These are phyloP conservation scores for Cairneyella variabilis DNA, from an alignment of 495 filamentous ascomycete species.

Conservation along the genomic window DNA sequence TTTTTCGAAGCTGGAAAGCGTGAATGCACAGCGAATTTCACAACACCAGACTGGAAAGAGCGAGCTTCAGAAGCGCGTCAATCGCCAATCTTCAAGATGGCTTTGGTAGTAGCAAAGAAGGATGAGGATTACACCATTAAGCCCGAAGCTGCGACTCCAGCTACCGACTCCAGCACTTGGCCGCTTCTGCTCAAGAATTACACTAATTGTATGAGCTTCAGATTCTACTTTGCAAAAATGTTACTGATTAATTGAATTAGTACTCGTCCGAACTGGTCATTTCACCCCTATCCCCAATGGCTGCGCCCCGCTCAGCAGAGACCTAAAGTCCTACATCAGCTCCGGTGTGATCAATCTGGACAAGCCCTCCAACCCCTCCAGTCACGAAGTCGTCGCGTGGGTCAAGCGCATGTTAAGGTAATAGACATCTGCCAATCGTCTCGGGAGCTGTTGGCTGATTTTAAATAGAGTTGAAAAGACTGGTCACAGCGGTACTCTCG, in stretches of 20 bases:
- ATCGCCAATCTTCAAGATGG: slow-evolving; percentile 39
- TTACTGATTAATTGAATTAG: slow-evolving; percentile 34
- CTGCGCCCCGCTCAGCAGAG: slow-evolving; percentile 79
- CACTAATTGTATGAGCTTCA: slow-evolving; percentile 58
- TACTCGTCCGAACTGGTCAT: slow-evolving; percentile 84
- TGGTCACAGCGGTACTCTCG: slow-evolving; percentile 93
- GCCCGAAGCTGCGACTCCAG: slow-evolving; percentile 69
- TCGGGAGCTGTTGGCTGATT: slow-evolving; percentile 7
- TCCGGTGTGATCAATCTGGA: slow-evolving; percentile 98
- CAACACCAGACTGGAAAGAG: too few species aligned
- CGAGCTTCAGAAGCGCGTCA: slow-evolving; percentile 13
- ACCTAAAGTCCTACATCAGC: slow-evolving; percentile 91
- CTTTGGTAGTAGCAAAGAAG: slow-evolving; percentile 56
- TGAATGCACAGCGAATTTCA: too few species aligned
- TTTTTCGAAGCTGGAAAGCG: too few species aligned
- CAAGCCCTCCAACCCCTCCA: slow-evolving; percentile 96
- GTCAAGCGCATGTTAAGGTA: slow-evolving; percentile 95
- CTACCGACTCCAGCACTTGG: slow-evolving; percentile 75
- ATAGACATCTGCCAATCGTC: not conserved
- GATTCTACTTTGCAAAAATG: slow-evolving; percentile 1
- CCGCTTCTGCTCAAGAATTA: slow-evolving; percentile 92
- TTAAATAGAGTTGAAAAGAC: slow-evolving; percentile 81
- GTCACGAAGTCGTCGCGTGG: slow-evolving; percentile 98
- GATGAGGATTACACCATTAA: slow-evolving; percentile 80
- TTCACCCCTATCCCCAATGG: slow-evolving; percentile 93